Conservation (phyloP, 208 protist species). For the Angomonas deanei region DNA sequence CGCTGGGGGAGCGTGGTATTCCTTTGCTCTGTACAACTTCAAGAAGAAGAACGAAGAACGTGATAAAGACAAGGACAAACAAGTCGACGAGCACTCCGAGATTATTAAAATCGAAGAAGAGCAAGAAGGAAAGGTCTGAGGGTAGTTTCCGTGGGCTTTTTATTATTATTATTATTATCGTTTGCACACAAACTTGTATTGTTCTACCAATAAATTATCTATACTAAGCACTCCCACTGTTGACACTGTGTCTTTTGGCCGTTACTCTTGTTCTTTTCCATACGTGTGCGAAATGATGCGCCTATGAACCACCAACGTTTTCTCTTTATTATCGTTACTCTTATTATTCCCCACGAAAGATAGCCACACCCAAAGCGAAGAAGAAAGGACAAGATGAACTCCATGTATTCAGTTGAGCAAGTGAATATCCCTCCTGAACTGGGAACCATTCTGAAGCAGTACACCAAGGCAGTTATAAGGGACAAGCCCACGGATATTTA, state of each 20-base stretch:
- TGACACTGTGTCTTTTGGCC: neutral
- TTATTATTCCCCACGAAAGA: neutral
- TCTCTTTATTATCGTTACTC: constrained; percentile 1
- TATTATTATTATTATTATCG: no score
- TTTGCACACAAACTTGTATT: no score
- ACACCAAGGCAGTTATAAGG: constrained; percentile 87
- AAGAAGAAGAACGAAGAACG: neutral
- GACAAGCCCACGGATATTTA: constrained; percentile 80
- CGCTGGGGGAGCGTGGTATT: constrained; percentile 5
- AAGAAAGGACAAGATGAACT: constrained; percentile 43
- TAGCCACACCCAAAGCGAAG: neutral
- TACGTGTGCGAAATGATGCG: no score
- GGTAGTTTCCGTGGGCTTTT: no score
- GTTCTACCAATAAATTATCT: neutral
- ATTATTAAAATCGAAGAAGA: neutral
- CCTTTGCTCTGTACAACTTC: constrained; percentile 3
- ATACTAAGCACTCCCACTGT: neutral
- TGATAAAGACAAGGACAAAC: neutral
- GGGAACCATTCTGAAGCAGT: constrained; percentile 90
- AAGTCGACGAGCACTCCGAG: neutral
- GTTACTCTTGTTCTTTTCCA: neutral
- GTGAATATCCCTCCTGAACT: constrained; percentile 85
- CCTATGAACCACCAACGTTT: no score
- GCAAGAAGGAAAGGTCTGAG: neutral
- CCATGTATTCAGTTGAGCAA: constrained; percentile 88